A percentile compares a stretch with the other conserved stretches of the same genome.
These are phyloP conservation scores for Jamesozyma rosinii DNA, from an alignment of 805 yeast species.

Conservation along the genomic window DNA sequence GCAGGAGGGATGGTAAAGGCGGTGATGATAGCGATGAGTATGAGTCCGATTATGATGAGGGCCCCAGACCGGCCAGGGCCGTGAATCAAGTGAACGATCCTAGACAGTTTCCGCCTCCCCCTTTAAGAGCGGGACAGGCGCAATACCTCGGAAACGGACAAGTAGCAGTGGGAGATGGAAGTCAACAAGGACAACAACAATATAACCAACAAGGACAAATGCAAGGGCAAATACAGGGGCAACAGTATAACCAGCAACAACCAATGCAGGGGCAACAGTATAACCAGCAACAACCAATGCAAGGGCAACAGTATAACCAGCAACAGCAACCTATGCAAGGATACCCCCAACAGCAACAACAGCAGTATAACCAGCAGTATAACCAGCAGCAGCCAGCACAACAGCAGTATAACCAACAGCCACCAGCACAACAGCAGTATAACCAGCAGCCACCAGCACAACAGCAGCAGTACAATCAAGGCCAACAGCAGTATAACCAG, in stretches of 20 bases:
- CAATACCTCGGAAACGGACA: constrained; percentile 24
- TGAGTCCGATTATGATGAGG: constrained; percentile 10
- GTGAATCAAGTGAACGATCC: constrained; percentile 12
- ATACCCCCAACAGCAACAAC: constrained; percentile 6
- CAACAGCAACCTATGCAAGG: constrained; percentile 7
- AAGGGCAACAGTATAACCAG: constrained; percentile 10
- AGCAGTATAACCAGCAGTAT: neutral
- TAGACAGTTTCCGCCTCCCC: constrained; percentile 32
- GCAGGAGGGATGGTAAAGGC: constrained; percentile 9
- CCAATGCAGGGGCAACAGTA: constrained; percentile 9
- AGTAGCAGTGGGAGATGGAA: constrained; percentile 3
- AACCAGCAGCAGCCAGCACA: constrained; percentile 7
- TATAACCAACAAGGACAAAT: constrained; percentile 1
- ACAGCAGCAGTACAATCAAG: neutral
- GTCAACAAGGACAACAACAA: constrained; percentile 3
- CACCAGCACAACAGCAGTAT: neutral
- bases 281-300: constrained; percentile 1
- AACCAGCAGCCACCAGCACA: constrained; percentile 9
- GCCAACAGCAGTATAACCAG: too few relatives aligned
- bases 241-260: constrained; percentile 3
- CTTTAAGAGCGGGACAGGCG: constrained; percentile 32
- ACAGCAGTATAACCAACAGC: constrained; percentile 3
- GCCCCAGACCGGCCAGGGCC: constrained; percentile 1
- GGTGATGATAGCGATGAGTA: constrained; percentile 12
- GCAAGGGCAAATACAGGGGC: neutral